Base-by-base conservation (phyloP, 2,329 filamentous ascomycete genomes). In the Botryotinia calthae region DNA sequence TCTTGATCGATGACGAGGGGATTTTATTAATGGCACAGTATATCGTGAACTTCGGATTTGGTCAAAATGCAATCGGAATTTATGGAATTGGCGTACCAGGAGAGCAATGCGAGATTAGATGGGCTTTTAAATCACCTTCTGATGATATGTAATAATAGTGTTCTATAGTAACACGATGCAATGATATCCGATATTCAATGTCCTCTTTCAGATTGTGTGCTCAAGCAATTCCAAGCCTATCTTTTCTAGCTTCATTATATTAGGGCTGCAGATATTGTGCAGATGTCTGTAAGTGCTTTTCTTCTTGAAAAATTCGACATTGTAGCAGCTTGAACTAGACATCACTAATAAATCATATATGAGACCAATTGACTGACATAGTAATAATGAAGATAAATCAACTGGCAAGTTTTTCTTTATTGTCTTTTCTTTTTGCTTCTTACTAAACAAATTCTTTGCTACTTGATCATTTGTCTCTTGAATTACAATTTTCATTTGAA, bases 111-210 rank as follows among this genome's bases (percentile, higher is more conserved):
- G 31, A 22, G 8, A 28, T 28, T 48, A 61, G 40, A 59, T 61
- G 31, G 31, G 20, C 16, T 25, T 31, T 61, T n/a, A 44, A 25
- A 67, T 61, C 16, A 31, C n/a, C 10, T 31, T 31, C 25, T 48
- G n/a, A 61, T 28, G 31, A 68, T 61, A 72, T 61, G 40, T 67
- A 72, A 59, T 67, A 18, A 31, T 31, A 67, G 28, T 61, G 25
- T 59, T 59, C 28, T 20, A 34, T 44, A 20, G 28, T 31, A n/a
- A 34, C 34, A 58, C n/a, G 28, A 46, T 71, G n/a, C 5, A 31
- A 34, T 22, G n/a, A 66, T 44, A 3, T 14, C 34, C 14, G 28
- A 63, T 2, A 4, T 7, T 22, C 12, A 25, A 4, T 31, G 56
- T 46, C 18, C 20, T 25, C 40, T 65, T n/a, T 14, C 20, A 18